Conservation (phyloP, 169 alveolate species). For the Plasmodium berghei region DNA sequence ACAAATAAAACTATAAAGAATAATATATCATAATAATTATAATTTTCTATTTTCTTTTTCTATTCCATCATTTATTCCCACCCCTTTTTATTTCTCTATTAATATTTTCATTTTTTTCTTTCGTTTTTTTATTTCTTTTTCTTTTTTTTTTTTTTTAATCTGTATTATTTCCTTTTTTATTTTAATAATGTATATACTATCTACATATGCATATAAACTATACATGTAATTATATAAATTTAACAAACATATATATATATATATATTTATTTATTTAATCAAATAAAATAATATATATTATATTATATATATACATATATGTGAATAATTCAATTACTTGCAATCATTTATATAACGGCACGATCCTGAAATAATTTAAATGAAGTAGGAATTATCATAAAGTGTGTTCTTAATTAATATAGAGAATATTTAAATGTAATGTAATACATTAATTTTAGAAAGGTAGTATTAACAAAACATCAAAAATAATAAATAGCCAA, state of each 20-base stretch:
- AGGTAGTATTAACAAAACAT: not conserved
- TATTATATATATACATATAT: slow-evolving; percentile 1
- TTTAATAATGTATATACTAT: not conserved
- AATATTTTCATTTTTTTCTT: not conserved
- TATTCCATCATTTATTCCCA: not conserved
- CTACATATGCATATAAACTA: not conserved
- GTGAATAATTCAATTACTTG: slow-evolving; percentile 49
- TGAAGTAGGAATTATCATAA: slow-evolving; percentile 3
- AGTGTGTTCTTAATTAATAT: not conserved
- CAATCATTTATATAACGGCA: slow-evolving; percentile 76
- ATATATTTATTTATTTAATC: not conserved
- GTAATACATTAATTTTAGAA: not conserved
- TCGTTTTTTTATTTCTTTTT: not conserved
- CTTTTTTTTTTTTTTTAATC: not conserved
- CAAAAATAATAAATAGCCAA: not conserved
- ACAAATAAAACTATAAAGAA: not conserved
- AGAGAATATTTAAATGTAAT: not conserved
- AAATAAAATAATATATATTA: not conserved
- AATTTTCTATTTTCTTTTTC: not conserved
- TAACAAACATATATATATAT: slow-evolving; percentile 8
- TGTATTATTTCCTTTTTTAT: not conserved
- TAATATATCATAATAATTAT: not conserved
- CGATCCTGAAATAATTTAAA: slow-evolving; percentile 55
- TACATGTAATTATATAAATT: not conserved
- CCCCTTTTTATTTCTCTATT: not conserved